Conservation (phyloP, 192 early-diverging fungal species). For the Piromyces finnis region DNA sequence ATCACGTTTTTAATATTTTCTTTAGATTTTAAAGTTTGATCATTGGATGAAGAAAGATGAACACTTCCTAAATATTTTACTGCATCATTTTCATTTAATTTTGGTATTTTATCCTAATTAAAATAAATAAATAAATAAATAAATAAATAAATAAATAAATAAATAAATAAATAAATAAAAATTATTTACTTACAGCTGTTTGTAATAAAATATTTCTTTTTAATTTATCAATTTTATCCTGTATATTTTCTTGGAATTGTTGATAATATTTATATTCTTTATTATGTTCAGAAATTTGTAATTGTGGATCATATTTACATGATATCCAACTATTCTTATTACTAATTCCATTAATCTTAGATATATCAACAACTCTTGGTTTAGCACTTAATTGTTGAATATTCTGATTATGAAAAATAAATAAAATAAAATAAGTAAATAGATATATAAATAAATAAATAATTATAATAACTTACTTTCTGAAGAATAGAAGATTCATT, state of each 20-base stretch:
- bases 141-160: background rate
- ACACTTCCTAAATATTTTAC: background rate
- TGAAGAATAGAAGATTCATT: background rate
- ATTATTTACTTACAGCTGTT: background rate
- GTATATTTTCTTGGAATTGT: background rate
- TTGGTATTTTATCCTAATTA: background rate
- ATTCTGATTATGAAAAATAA: background rate
- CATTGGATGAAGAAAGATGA: background rate
- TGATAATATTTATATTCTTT: background rate
- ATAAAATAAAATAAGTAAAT: background rate
- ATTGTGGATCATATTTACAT: background rate
- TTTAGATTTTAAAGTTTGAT: no score
- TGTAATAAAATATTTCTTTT: background rate
- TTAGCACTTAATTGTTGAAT: background rate
- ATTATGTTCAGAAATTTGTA: background rate
- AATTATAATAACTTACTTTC: background rate
- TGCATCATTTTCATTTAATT: background rate
- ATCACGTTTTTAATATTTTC: background rate
- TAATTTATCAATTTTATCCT: background rate
- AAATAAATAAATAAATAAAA: background rate
- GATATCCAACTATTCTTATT: background rate
- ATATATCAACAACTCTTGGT: background rate
- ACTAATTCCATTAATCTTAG: background rate
- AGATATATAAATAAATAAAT: background rate
- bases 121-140: background rate